A percentile compares a stretch with the other conserved stretches of the same genome.
phyloP scores from a whole-genome alignment of 129 eudicot genomes.

The Flaveria robusta region DNA sequence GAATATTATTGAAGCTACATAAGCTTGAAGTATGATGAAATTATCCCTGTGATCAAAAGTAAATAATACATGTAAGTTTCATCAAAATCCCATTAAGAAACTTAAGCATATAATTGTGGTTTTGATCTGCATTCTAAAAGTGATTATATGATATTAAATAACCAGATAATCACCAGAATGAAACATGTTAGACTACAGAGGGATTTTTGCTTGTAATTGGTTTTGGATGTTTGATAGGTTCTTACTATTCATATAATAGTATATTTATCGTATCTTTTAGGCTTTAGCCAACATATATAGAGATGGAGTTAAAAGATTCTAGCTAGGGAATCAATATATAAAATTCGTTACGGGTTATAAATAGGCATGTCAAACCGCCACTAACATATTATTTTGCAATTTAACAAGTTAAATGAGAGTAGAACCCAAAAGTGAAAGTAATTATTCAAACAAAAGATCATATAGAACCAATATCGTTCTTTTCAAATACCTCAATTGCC shows the following conservation, averaged over 20 bases:
- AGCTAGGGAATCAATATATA: too few species aligned
- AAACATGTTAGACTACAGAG: not conserved
- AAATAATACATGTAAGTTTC: not conserved
- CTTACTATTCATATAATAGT: not conserved
- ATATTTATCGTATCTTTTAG: not conserved
- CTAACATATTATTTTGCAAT: too few species aligned
- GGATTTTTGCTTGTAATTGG: not conserved
- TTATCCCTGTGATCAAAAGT: conserved; percentile 61
- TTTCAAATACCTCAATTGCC: not conserved
- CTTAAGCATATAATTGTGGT: not conserved
- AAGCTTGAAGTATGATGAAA: conserved; percentile 72
- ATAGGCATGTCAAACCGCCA: too few species aligned
- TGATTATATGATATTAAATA: not conserved
- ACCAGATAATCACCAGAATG: not conserved
- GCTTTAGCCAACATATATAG: not conserved
- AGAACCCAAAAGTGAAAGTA: not conserved
- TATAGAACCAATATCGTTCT: too few species aligned
- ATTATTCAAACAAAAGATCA: not conserved
- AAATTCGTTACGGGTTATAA: too few species aligned
- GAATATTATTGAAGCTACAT: conserved; percentile 48
- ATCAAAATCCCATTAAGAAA: not conserved
- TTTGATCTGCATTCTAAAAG: not conserved
- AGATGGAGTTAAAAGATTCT: too few species aligned
- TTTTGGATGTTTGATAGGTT: not conserved
- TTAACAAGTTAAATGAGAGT: too few species aligned